Base-by-base conservation (phyloP, 2,329 filamentous ascomycete species). In the Graphiopsis chlorocephala region DNA sequence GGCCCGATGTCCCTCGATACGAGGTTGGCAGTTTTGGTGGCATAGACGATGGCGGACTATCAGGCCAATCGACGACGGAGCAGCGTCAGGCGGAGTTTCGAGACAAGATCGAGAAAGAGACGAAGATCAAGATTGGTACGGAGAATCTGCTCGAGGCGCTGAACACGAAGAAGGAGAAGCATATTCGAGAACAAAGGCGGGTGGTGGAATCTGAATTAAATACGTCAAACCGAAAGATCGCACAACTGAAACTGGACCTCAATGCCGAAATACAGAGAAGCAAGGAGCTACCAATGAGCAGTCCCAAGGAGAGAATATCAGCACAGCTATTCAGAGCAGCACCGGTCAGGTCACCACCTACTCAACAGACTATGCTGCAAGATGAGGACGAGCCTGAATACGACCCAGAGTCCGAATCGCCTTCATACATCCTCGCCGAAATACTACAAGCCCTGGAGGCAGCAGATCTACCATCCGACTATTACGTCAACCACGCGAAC, bases 101-200 rank as follows among this genome's bases (percentile, higher is more conserved):
- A 73, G 93, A 97, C 72, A 87, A 90, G 73, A 89, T 99, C 68
- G 94, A 93, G 70, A 94, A 96, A 73, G 96, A 99, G 80, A 89
- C 93, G 80, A 98, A 98, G 83, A 98, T 99, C 76, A 97, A 96
- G 78, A 91, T 94, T 72, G 95, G 95, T 23, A 97, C 94, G 65
- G 95, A 99, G 82, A 99, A 99, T 76, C 89, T 99, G 86, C 83
- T 99, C 45, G 95, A 99, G 80, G 95, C 95, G 14, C 81, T 99
- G 69, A 92, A 97, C 76, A 86, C 88, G 52, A 99, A 99, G 79
- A 97, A 96, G 77, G 90, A 92, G 53, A 99, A 98, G 79, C 94
- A 98, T 77, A 90, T 91, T 68, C 96, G 93, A 75, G 94, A 83
- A 62, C 82, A 84, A 74, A 75, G 81, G 52, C 72, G 78, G 57